These are phyloP conservation scores for Tolypocladium inflatum DNA, from an alignment of 2,329 filamentous ascomycete species.

Conservation along the genomic window DNA sequence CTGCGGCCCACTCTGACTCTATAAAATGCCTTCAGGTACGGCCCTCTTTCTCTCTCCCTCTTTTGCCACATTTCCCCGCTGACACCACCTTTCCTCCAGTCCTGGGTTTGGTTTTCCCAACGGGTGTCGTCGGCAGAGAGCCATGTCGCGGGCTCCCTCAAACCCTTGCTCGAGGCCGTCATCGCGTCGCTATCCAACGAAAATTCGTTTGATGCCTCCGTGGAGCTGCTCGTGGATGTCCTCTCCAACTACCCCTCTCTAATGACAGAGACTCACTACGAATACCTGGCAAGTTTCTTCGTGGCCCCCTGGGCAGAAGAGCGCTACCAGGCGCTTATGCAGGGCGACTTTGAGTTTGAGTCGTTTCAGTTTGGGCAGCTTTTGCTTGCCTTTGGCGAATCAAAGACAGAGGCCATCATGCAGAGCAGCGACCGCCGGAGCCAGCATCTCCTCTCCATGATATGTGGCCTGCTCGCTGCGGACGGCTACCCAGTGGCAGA, in stretches of 20 bases:
- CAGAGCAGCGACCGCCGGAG: conserved; percentile 39
- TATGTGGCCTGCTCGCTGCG: conserved; percentile 57
- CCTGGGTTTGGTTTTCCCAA: conserved; percentile 68
- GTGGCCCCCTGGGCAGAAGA: conserved; percentile 48
- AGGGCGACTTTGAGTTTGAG: conserved; percentile 55
- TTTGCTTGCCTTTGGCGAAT: conserved; percentile 59
- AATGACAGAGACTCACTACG: conserved; percentile 48
- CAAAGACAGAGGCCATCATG: conserved; percentile 51
- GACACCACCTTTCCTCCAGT: conserved; percentile 27
- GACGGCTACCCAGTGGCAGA: conserved; percentile 61
- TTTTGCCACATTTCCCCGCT: neutral
- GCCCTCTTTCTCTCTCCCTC: neutral
- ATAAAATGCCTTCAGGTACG: conserved; percentile 52
- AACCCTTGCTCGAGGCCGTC: conserved; percentile 47
- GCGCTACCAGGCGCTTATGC: conserved; percentile 44
- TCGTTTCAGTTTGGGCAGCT: conserved; percentile 57
- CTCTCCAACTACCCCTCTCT: conserved; percentile 57
- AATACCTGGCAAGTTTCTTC: conserved; percentile 48
- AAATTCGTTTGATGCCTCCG: conserved; percentile 46
- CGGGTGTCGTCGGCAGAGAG: conserved; percentile 48
- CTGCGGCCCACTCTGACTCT: conserved; percentile 39
- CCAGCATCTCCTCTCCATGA: conserved; percentile 42
- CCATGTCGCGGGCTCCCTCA: conserved; percentile 48
- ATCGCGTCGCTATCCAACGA: conserved; percentile 52
- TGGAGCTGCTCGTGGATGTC: conserved; percentile 57